phyloP scores from a whole-genome alignment of 2,329 filamentous ascomycete species.

The Cladosporium sp. region DNA sequence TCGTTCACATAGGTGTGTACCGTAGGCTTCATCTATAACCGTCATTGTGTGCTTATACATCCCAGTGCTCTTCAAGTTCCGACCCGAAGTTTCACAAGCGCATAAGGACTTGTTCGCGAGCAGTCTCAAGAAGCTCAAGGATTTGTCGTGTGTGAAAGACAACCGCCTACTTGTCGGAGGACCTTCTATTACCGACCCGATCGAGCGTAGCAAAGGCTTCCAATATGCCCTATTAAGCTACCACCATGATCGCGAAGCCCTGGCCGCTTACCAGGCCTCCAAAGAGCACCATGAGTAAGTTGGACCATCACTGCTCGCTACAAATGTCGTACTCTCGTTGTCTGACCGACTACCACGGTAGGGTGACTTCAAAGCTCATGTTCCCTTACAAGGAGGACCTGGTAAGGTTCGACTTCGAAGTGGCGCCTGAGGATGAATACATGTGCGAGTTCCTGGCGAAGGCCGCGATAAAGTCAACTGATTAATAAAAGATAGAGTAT shows the following conservation, averaged over 20 bases:
- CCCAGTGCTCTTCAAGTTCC: constrained; percentile 54
- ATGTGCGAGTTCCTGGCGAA: constrained; percentile 17
- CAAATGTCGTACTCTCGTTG: background rate
- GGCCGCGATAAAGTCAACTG: background rate
- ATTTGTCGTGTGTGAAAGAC: constrained; percentile 50
- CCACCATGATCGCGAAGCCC: constrained; percentile 47
- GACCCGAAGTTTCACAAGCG: constrained; percentile 41
- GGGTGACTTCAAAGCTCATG: constrained; percentile 53
- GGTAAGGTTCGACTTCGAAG: constrained; percentile 57
- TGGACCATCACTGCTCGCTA: background rate
- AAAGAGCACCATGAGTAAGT: constrained; percentile 49
- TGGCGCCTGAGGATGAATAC: constrained; percentile 44
- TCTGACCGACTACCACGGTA: constrained; percentile 37
- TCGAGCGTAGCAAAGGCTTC: constrained; percentile 55
- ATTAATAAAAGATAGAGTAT: constrained; percentile 47
- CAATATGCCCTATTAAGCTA: constrained; percentile 55
- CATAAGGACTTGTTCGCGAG: constrained; percentile 49
- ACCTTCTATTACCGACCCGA: constrained; percentile 54
- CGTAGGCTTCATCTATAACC: too few relatives aligned
- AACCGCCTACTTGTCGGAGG: constrained; percentile 54
- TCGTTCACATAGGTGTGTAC: constrained; percentile 2
- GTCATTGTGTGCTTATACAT: background rate
- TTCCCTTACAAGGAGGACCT: constrained; percentile 57
- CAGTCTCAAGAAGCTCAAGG: constrained; percentile 53
- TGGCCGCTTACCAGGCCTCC: constrained; percentile 55